Conservation (phyloP, 75 land plant species). For the Pinus taeda region DNA sequence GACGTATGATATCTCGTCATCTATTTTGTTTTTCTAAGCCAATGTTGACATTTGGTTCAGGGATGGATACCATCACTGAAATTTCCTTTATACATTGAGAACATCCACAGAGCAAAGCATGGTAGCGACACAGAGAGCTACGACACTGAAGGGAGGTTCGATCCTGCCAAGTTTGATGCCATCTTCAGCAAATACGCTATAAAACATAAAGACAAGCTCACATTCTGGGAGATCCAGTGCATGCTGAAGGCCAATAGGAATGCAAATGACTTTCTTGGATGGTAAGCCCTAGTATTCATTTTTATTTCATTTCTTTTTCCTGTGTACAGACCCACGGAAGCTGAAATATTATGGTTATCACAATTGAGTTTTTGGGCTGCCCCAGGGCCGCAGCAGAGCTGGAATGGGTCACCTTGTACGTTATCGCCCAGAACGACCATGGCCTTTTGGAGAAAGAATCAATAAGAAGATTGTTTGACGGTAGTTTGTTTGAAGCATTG, state of each 20-base stretch:
- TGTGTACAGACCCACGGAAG: background rate
- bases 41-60: slow-evolving; percentile 12
- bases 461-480: slow-evolving; percentile 74
- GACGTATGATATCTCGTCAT: background rate
- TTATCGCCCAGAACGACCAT: slow-evolving; percentile 56
- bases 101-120: slow-evolving; percentile 60
- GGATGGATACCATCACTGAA: slow-evolving; percentile 28
- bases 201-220: slow-evolving; percentile 15
- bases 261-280: slow-evolving; percentile 24
- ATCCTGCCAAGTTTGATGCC: slow-evolving; percentile 33
- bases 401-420: slow-evolving; percentile 75
- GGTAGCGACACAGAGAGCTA: slow-evolving; percentile 62
- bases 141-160: slow-evolving; percentile 65
- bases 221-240: slow-evolving; percentile 17
- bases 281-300: background rate
- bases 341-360: background rate
- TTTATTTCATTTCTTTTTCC: too few species aligned
- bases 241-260: slow-evolving; percentile 28
- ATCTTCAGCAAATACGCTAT: slow-evolving; percentile 34
- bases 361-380: background rate
- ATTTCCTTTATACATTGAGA: slow-evolving; percentile 59
- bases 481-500: slow-evolving; percentile 59
- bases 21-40: background rate
- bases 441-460: slow-evolving; percentile 67
- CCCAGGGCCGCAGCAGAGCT: slow-evolving; percentile 49